Evolutionary conservation across 331 rosid species (phyloP).

Genomic region (Arachis monticola): DNA sequence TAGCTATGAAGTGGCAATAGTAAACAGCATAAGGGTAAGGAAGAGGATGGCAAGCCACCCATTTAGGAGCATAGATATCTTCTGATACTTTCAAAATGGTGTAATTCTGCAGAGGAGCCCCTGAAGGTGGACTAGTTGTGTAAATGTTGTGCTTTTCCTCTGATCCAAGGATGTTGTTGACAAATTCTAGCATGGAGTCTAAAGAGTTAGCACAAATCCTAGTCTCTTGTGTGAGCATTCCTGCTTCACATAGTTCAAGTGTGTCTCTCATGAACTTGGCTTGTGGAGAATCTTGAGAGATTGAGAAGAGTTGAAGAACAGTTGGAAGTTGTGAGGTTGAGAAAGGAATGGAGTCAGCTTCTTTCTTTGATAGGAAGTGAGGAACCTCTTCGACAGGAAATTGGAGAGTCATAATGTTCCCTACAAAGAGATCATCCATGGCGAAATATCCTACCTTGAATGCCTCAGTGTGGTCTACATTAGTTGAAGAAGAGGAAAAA

Average conservation of each 20-base stretch:
- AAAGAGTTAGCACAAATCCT: conserved; percentile 58
- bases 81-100: conserved; percentile 46
- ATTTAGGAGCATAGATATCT: conserved; percentile 55
- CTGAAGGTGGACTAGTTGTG: conserved; percentile 45
- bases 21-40: conserved; percentile 57
- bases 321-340: conserved; percentile 53
- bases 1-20: conserved; percentile 60
- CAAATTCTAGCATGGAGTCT: conserved; percentile 60
- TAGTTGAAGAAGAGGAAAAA: too few species aligned
- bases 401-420: conserved; percentile 55
- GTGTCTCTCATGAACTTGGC: conserved; percentile 50
- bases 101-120: conserved; percentile 48
- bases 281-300: conserved; percentile 49
- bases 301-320: conserved; percentile 60
- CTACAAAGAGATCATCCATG: conserved; percentile 47
- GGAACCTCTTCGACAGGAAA: conserved; percentile 52
- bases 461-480: conserved; percentile 40
- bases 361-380: conserved; percentile 45
- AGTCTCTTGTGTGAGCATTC: conserved; percentile 56
- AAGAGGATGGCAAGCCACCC: conserved; percentile 65
- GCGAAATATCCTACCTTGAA: conserved; percentile 54
- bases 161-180: conserved; percentile 43
- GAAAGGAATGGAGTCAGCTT: conserved; percentile 63
- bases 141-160: conserved; percentile 29
- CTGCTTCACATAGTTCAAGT: conserved; percentile 48